Evolutionary conservation across 306 rosid genomes (phyloP).

Genomic region (Fragaria iinumae): DNA sequence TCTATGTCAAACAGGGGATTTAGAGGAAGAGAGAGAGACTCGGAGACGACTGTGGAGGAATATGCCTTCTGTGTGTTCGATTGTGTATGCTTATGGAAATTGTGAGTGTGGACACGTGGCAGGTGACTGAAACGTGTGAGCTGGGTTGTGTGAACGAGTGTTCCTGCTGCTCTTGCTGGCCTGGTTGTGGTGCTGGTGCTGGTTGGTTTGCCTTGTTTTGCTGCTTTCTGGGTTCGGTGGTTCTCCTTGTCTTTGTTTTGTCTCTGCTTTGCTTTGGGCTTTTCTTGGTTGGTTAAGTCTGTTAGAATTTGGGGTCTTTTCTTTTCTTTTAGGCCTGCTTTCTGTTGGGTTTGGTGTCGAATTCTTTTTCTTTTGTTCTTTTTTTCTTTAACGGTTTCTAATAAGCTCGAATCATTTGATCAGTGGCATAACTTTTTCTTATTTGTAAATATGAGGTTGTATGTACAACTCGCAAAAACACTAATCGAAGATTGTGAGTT

Average conservation of each 20-base stretch:
- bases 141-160: background rate
- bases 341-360: background rate
- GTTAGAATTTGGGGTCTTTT: background rate
- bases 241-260: background rate
- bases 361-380: too few relatives aligned
- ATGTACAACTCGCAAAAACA: too few relatives aligned
- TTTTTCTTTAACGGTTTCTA: background rate
- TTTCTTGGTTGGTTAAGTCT: background rate
- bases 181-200: background rate
- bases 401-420: too few relatives aligned
- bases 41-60: constrained; percentile 1
- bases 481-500: too few relatives aligned
- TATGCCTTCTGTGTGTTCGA: background rate
- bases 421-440: too few relatives aligned
- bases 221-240: background rate
- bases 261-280: background rate
- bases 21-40: constrained; percentile 7
- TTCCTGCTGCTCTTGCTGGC: background rate
- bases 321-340: background rate
- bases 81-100: background rate
- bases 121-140: background rate
- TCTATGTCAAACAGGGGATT: background rate
- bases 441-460: too few relatives aligned
- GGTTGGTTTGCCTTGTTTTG: constrained; percentile 2
- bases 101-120: background rate